Base-by-base conservation (phyloP, 257 asterid genomes). In the Linaria vulgaris region DNA sequence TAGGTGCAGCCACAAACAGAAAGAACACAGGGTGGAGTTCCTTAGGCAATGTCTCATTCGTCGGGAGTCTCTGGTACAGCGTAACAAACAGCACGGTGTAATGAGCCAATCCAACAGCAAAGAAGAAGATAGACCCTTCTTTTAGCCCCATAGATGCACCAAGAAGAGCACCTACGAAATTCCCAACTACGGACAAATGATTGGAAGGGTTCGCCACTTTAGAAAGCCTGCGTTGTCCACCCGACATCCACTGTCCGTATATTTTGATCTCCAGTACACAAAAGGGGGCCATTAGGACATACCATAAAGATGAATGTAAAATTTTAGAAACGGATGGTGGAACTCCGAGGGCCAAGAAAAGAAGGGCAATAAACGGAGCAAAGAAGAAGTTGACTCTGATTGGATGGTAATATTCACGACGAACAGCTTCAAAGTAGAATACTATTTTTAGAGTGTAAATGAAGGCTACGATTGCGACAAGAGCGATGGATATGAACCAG, bases 21-120 rank as follows among this genome's bases (percentile, higher is more conserved):
- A 92, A 92, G 84, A 92, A 92, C 30, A 89, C 96, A 0, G 97
- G 99, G 70, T 92, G 99, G 38, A 89, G 90, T 48, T 92, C 99
- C 72, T 87, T 92, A 0, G 99, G 97, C 0, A 92, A 88, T 34
- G 95, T 87, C 82, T 68, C 91, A 22, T 87, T 92, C 3, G 99
- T 89, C 8, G 99, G 99, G 3, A 92, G 96, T 44, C 99, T 77
- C 63, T 92, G 99, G 68, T 92, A 87, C 2, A 92, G 90, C 11
- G 95, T 83, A 2, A 86, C 91, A 66, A 86, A 86, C 23, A 86
- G 46, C 9, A 86, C 91, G 0, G 68, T 62, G 56, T 86, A 86
- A 58, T 86, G 91, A 48, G 95, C 91, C 68, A 81, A 66, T 63
- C 90, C 91, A 59, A 86, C 71, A 0, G 88, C 88, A 66, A 79